phyloP scores from a whole-genome alignment of 2,329 filamentous ascomycete species.

The Rosellinia necatrix region DNA sequence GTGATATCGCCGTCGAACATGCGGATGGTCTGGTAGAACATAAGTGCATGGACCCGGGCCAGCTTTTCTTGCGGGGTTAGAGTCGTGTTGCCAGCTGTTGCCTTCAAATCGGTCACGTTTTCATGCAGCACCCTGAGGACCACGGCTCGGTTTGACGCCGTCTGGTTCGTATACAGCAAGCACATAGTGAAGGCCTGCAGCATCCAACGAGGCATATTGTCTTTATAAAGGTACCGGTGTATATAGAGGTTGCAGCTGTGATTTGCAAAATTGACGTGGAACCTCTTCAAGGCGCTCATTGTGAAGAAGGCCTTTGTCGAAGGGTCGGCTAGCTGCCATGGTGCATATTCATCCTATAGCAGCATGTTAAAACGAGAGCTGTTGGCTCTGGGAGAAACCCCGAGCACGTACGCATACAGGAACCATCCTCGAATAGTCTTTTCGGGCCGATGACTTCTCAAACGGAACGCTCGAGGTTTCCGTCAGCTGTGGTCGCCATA shows the following conservation, averaged over 20 bases:
- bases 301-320: conserved; percentile 45
- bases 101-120: conserved; percentile 44
- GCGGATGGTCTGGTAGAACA: conserved; percentile 48
- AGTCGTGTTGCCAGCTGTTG: conserved; percentile 36
- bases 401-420: conserved; percentile 32
- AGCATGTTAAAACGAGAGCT: not conserved
- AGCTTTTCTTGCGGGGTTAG: conserved; percentile 46
- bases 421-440: conserved; percentile 31
- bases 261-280: conserved; percentile 44
- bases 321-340: conserved; percentile 45
- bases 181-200: conserved; percentile 47
- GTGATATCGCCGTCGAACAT: conserved; percentile 51
- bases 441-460: conserved; percentile 18
- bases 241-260: conserved; percentile 48
- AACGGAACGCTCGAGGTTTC: conserved; percentile 2
- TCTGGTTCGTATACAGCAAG: conserved; percentile 46
- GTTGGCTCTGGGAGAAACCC: not conserved
- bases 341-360: conserved; percentile 30
- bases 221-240: conserved; percentile 49
- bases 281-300: conserved; percentile 40
- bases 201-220: conserved; percentile 46
- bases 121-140: conserved; percentile 47
- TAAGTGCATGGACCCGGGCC: conserved; percentile 49
- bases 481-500: conserved; percentile 14
- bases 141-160: conserved; percentile 45